phyloP scores from a whole-genome alignment of 1,284 basidiomycete species.

The Vanrija pseudolonga region DNA sequence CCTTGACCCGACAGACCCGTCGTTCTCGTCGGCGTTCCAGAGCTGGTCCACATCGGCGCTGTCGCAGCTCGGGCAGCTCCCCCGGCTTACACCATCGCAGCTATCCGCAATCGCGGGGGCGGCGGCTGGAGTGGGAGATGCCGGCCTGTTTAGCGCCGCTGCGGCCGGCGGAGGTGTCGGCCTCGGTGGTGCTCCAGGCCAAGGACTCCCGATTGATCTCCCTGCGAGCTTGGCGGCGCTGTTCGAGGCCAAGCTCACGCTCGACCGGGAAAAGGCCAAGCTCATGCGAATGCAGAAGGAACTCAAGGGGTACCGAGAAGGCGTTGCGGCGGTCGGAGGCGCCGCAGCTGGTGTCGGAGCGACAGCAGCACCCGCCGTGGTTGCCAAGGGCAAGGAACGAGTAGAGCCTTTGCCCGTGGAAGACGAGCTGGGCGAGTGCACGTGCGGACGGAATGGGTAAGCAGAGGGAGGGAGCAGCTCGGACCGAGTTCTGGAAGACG shows the following conservation, averaged over 20 bases:
- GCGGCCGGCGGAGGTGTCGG: background rate
- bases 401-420: constrained; percentile 13
- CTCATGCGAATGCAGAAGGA: constrained; percentile 47
- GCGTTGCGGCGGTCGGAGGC: constrained; percentile 18
- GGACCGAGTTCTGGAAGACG: background rate
- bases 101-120: constrained; percentile 39
- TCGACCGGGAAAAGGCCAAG: constrained; percentile 48
- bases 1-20: constrained; percentile 26
- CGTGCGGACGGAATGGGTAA: constrained; percentile 36
- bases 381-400: constrained; percentile 27
- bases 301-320: constrained; percentile 44
- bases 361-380: background rate
- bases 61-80: constrained; percentile 32
- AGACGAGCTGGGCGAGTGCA: constrained; percentile 34
- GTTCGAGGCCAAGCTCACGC: constrained; percentile 47
- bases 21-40: constrained; percentile 32
- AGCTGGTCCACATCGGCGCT: constrained; percentile 40
- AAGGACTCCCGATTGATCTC: constrained; percentile 36
- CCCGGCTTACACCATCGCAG: constrained; percentile 39
- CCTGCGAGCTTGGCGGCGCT: constrained; percentile 44
- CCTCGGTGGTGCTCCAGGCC: background rate
- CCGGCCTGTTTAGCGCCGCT: constrained; percentile 16
- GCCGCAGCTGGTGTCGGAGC: background rate
- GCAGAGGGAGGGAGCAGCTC: background rate
- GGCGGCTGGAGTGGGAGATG: constrained; percentile 38